Conservation (phyloP, 2,329 filamentous ascomycete species). For the Lachnellula willkommii region DNA sequence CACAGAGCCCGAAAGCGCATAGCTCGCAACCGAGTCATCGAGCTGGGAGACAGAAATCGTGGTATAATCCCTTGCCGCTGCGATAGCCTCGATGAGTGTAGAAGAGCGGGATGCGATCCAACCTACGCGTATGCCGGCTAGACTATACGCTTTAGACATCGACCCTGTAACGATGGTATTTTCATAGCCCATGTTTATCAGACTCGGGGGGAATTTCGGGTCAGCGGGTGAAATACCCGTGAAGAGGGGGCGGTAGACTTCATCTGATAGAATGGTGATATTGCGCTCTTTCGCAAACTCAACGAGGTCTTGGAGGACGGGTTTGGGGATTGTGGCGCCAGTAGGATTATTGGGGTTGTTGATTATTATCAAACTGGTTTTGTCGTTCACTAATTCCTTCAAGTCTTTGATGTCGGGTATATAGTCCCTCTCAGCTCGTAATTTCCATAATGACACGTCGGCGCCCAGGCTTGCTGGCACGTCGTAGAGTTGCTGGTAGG, state of each 20-base stretch:
- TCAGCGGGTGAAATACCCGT: slow-evolving; percentile 41
- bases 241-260: slow-evolving; percentile 81
- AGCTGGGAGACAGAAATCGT: slow-evolving; percentile 81
- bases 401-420: slow-evolving; percentile 63
- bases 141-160: slow-evolving; percentile 78
- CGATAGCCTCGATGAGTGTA: slow-evolving; percentile 57
- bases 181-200: slow-evolving; percentile 65
- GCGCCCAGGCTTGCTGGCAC: slow-evolving; percentile 71
- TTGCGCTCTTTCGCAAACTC: slow-evolving; percentile 56
- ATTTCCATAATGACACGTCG: slow-evolving; percentile 70
- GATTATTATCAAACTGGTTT: slow-evolving; percentile 67
- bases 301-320: slow-evolving; percentile 56
- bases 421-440: slow-evolving; percentile 60
- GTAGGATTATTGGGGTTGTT: slow-evolving; percentile 83
- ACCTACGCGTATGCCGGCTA: slow-evolving; percentile 76
- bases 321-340: slow-evolving; percentile 61
- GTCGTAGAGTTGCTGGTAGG: slow-evolving; percentile 78
- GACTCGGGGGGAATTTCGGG: slow-evolving; percentile 53
- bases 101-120: slow-evolving; percentile 70
- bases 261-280: slow-evolving; percentile 68
- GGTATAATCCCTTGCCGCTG: slow-evolving; percentile 70
- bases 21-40: slow-evolving; percentile 72
- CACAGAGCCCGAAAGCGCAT: slow-evolving; percentile 61
- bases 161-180: slow-evolving; percentile 70
- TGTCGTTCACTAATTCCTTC: slow-evolving; percentile 56